Percentiles rank a stretch among this genome's conserved stretches.
phyloP scores from a whole-genome alignment of 331 rosid genomes.

The Acacia pycnantha region DNA sequence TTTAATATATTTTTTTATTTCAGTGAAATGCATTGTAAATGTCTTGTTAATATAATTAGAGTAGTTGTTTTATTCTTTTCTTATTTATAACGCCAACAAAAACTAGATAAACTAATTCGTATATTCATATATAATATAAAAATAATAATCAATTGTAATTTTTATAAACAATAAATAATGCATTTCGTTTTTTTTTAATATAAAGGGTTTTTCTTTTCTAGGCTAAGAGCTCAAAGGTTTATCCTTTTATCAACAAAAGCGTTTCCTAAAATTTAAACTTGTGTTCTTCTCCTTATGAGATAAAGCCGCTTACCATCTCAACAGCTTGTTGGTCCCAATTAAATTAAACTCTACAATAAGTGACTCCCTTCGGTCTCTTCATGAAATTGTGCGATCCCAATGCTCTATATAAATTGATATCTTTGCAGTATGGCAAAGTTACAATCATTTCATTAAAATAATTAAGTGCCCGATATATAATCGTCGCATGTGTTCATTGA shows the following conservation, averaged over 20 bases:
- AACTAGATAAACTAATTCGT: background rate
- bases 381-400: background rate
- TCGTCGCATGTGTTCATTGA: background rate
- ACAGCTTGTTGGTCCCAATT: too few relatives aligned
- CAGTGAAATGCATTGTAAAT: background rate
- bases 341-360: background rate
- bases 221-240: too few relatives aligned
- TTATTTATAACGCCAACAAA: background rate
- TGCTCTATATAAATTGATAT: background rate
- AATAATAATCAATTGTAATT: background rate
- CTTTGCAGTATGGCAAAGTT: background rate
- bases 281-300: too few relatives aligned
- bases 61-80: background rate
- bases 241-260: fast-evolving
- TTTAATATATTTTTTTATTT: too few relatives aligned
- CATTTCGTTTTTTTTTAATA: background rate
- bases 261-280: fast-evolving
- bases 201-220: too few relatives aligned
- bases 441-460: background rate
- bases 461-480: background rate
- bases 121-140: background rate
- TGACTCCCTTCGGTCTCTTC: background rate
- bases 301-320: too few relatives aligned
- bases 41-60: too few relatives aligned
- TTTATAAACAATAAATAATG: background rate